Evolutionary conservation across 805 yeast species (phyloP).

Genomic region (Cyberlindnera samutprakarnensis): DNA sequence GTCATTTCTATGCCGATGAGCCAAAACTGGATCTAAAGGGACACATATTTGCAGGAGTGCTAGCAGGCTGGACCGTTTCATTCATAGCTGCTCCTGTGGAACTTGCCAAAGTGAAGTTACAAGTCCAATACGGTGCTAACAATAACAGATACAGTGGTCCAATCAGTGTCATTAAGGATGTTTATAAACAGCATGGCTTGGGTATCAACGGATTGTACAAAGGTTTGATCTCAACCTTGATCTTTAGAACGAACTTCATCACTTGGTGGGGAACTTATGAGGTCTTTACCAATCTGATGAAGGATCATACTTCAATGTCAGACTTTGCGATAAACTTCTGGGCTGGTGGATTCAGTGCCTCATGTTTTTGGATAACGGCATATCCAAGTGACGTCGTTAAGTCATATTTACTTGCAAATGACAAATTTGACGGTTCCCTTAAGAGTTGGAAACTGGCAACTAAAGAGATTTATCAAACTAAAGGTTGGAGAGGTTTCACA

Average conservation of each 20-base stretch:
- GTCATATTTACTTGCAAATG: conserved; percentile 78
- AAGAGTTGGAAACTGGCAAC: conserved; percentile 69
- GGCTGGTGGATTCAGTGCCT: conserved; percentile 86
- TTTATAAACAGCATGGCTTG: conserved; percentile 39
- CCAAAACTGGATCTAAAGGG: conserved; percentile 65
- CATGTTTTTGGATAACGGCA: conserved; percentile 84
- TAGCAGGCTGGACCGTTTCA: conserved; percentile 84
- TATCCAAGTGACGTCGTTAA: conserved; percentile 87
- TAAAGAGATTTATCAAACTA: conserved; percentile 50
- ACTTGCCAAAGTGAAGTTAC: conserved; percentile 80
- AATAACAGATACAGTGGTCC: conserved; percentile 70
- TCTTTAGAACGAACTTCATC: conserved; percentile 78
- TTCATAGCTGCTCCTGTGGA: conserved; percentile 96
- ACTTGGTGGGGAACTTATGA: conserved; percentile 96
- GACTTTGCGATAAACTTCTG: conserved; percentile 75
- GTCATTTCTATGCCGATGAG: conserved; percentile 51
- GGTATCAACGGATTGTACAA: conserved; percentile 73
- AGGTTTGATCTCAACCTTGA: conserved; percentile 79
- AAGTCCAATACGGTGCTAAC: conserved; percentile 80
- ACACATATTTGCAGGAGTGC: conserved; percentile 67
- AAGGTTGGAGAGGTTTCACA: conserved; percentile 66
- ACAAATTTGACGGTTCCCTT: conserved; percentile 62
- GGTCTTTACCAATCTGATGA: conserved; percentile 61
- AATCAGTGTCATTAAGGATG: conserved; percentile 57
- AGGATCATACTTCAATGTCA: conserved; percentile 54